Percentiles rank a stretch among this genome's conserved stretches.
Conservation (phyloP, 192 early-diverging fungal genomes). For the Rhizoclosmatium globosum region DNA sequence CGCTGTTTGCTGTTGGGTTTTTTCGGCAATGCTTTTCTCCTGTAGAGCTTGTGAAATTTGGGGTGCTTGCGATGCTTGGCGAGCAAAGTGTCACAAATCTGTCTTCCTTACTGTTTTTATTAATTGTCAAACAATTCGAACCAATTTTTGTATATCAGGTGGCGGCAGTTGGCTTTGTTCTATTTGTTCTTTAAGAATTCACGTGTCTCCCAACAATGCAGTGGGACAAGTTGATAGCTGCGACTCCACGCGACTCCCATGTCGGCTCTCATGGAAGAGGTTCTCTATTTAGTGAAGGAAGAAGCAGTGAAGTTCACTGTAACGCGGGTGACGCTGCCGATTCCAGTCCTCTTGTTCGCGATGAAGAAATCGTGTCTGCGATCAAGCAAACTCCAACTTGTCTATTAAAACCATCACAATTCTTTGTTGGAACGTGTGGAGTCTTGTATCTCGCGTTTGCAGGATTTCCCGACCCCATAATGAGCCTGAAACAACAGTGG, state of each 20-base stretch:
- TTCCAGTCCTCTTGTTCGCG: constrained; percentile 16
- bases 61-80: no score
- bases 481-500: constrained; percentile 11
- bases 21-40: no score
- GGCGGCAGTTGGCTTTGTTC: no score
- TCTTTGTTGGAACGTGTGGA: constrained; percentile 12
- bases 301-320: neutral
- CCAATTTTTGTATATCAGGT: no score
- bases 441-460: constrained; percentile 17
- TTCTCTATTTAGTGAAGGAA: neutral
- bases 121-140: no score
- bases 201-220: neutral
- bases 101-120: no score
- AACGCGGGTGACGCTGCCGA: neutral
- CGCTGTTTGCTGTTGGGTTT: no score
- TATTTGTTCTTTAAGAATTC: no score
- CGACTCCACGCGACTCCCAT: neutral
- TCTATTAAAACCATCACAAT: constrained; percentile 5
- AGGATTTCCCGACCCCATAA: constrained; percentile 14
- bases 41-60: no score
- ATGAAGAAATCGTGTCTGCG: constrained; percentile 8
- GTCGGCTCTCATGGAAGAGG: neutral
- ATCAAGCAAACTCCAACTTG: constrained; percentile 13
- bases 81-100: no score
- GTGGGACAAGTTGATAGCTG: neutral